Evolutionary conservation across 768 basidiomycete genomes (phyloP), one percentile per base, ranked within the genome.

Genomic region (Macrolepiota albuminosa): DNA sequence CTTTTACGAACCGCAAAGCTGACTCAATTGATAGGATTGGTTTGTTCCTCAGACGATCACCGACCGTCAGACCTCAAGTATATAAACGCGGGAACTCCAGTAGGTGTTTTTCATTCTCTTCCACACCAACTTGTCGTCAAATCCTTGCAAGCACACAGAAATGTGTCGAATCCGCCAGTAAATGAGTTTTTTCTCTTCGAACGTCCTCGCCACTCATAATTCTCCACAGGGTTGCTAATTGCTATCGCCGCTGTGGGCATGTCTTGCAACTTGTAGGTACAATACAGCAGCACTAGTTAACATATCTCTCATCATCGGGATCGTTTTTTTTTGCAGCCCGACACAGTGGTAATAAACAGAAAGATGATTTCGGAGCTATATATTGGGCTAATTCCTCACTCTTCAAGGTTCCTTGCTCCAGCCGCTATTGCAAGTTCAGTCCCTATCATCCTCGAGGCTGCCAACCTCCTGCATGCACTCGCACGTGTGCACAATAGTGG

Each of bases 361-460:
- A 31, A 10, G 10, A 33, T 33, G 11, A 21, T n/a, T 29, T 4
- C 4, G 29, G 24, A 21, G 14, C n/a, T 43, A 21, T 31, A 3
- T 8, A 13, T 31, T 13, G 54, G 26, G 7, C 36, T 54, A 39
- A 54, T 4, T 11, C 29, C 16, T 29, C 11, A 21, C 40, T 16
- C 14, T 37, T 40, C n/a, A 39, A 60, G 59, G 46, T 60, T n/a
- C n/a, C 18, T n/a, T 60, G 59, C 39, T 16, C 2, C 9, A 73
- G 69, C 58, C 61, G 63, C 29, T 72, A 72, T 51, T 87, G 86
- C 71, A 62, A 57, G 47, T 84, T 85, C 65, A 85, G 84, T 52
- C 77, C 83, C 0, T 73, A 70, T 56, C 85, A 86, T 62, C 81
- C 81, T 0, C 59, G 59, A 2, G 71, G 66, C 45, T 84, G 84